Evolutionary conservation across 176 grass and related monocot genomes (phyloP).

Genomic region (Carex kokanica): DNA sequence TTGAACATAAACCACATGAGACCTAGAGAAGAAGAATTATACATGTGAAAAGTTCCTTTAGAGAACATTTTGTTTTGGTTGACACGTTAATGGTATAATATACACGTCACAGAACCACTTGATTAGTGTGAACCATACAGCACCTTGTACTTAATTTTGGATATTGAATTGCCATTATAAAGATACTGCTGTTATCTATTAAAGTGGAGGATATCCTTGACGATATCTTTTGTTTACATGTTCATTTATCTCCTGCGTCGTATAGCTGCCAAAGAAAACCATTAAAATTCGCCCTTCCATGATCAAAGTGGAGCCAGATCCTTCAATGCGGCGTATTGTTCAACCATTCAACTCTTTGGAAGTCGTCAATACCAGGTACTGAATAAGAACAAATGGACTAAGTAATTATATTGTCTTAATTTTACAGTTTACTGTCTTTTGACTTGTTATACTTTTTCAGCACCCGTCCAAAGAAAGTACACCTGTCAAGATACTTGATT

Average conservation of each 20-base stretch:
- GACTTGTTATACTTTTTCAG: conserved; percentile 19
- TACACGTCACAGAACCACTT: neutral
- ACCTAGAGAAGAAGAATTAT: neutral
- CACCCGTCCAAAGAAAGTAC: conserved; percentile 24
- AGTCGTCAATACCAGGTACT: conserved; percentile 36
- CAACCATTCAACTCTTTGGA: conserved; percentile 40
- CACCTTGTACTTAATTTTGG: neutral
- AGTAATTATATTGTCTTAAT: neutral
- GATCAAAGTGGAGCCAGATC: conserved; percentile 36
- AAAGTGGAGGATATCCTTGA: neutral
- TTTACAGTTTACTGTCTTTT: neutral
- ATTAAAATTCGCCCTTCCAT: conserved; percentile 35
- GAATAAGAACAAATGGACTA: neutral
- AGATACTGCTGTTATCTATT: neutral
- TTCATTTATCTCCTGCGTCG: neutral
- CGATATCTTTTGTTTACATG: neutral
- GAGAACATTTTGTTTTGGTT: neutral
- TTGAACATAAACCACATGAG: neutral
- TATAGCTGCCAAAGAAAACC: conserved; percentile 40
- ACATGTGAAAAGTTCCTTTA: neutral
- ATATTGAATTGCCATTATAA: neutral
- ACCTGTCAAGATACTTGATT: conserved; percentile 37
- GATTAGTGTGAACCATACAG: neutral
- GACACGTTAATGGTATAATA: neutral
- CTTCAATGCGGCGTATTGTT: conserved; percentile 25